Conservation (phyloP, 108 stramenopile genomes). For the Heterococcus sp. region DNA sequence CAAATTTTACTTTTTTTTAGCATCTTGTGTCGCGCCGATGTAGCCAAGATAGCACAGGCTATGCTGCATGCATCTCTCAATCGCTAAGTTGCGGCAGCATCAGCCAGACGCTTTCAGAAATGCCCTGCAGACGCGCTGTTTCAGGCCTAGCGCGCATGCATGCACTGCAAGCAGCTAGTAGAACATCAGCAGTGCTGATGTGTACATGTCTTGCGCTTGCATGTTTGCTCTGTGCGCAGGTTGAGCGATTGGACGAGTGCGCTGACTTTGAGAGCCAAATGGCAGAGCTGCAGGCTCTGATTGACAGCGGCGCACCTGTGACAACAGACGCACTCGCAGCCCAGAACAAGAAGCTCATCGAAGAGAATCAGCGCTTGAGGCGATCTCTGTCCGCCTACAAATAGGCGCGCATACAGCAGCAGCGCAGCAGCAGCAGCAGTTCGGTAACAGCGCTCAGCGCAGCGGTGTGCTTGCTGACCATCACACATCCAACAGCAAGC, state of each 20-base stretch:
- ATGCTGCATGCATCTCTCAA: no score
- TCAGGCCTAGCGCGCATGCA: not conserved
- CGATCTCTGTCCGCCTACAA: conserved; percentile 42
- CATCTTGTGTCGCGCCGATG: no score
- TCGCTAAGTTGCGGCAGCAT: not conserved
- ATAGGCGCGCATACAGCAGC: no score
- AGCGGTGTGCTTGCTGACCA: no score
- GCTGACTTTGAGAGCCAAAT: conserved; percentile 40
- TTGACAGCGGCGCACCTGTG: conserved; percentile 13
- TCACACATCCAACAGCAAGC: no score
- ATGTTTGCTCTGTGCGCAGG: not conserved
- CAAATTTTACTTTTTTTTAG: no score
- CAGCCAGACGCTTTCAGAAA: not conserved
- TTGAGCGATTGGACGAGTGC: not conserved
- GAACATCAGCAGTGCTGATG: not conserved
- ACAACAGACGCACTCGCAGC: not conserved
- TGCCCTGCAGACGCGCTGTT: not conserved
- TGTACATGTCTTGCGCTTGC: not conserved
- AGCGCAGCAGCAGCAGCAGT: no score
- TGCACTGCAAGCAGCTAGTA: not conserved
- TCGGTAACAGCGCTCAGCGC: no score
- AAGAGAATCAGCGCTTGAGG: conserved; percentile 45
- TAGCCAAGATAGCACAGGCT: no score
- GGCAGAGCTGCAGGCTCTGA: conserved; percentile 37
- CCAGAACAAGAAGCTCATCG: conserved; percentile 44